These are phyloP conservation scores for Metroxylon sagu DNA, from an alignment of 176 grass and related monocot species.

Conservation along the genomic window DNA sequence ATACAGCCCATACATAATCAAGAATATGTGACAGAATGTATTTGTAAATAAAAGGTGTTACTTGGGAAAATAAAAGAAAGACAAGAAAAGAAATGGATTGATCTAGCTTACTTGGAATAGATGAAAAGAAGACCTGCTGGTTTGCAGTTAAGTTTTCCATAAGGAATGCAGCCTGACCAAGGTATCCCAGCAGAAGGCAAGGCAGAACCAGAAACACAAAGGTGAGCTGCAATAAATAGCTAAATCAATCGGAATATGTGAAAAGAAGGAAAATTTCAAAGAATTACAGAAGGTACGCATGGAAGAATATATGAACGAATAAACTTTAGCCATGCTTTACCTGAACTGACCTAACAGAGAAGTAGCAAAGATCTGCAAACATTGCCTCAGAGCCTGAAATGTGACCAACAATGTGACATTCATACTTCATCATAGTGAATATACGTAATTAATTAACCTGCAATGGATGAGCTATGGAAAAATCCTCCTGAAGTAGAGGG, in stretches of 20 bases:
- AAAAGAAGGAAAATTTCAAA: slow-evolving; percentile 30
- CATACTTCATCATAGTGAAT: no score
- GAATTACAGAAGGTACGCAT: slow-evolving; percentile 3
- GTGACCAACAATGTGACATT: slow-evolving; percentile 3
- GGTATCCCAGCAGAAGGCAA: slow-evolving; percentile 90
- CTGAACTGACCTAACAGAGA: slow-evolving; percentile 95
- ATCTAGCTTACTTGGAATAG: slow-evolving; percentile 83
- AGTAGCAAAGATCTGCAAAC: slow-evolving; percentile 99
- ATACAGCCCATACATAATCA: background rate
- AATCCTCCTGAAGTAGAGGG: no score
- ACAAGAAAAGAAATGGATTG: background rate
- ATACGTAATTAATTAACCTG: no score
- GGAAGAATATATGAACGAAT: slow-evolving; percentile 12
- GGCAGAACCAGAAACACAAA: slow-evolving; percentile 94
- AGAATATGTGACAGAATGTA: no score
- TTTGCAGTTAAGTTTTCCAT: slow-evolving; percentile 76
- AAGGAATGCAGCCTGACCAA: slow-evolving; percentile 96
- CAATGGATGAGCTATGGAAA: no score
- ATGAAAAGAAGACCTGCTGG: slow-evolving; percentile 97
- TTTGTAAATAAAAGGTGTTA: no score
- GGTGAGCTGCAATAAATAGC: slow-evolving; percentile 58
- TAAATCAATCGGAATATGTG: slow-evolving; percentile 6
- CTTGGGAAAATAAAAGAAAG: background rate
- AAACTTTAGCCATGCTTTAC: slow-evolving; percentile 25
- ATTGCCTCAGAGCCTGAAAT: slow-evolving; percentile 94